Evolutionary conservation across 257 asterid species (phyloP).

Genomic region (Schizonepeta tenuifolia): DNA sequence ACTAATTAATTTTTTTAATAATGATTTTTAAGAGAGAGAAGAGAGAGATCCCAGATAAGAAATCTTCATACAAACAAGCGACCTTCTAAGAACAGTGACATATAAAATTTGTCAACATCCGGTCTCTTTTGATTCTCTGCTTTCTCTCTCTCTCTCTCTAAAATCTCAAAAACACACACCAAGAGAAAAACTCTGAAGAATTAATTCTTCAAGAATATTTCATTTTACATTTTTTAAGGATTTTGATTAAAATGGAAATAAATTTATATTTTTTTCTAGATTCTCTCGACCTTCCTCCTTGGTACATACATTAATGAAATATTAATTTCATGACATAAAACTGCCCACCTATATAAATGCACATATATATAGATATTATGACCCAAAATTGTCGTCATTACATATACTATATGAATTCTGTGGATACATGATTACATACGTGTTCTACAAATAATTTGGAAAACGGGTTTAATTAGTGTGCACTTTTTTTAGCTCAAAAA

Average conservation of each 20-base stretch:
- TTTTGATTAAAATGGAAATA: conserved; percentile 48
- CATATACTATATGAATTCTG: too few species aligned
- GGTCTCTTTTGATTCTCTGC: conserved; percentile 67
- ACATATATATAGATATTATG: background rate
- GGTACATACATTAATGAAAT: conserved; percentile 47
- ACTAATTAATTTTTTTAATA: conserved; percentile 13
- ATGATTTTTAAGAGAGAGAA: conserved; percentile 45
- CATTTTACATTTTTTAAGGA: conserved; percentile 32
- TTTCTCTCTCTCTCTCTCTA: conserved; percentile 26
- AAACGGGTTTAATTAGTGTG: too few species aligned
- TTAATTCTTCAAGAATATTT: background rate
- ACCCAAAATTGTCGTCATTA: too few species aligned
- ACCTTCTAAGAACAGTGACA: conserved; percentile 89
- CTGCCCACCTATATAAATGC: conserved; percentile 32
- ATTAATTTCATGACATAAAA: conserved; percentile 29
- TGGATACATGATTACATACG: too few species aligned
- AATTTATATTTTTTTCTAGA: conserved; percentile 40
- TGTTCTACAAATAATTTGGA: too few species aligned
- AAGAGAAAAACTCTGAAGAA: background rate
- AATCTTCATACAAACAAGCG: conserved; percentile 84
- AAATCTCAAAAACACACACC: background rate
- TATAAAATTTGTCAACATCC: conserved; percentile 90
- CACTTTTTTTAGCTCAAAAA: too few species aligned
- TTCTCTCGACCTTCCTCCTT: conserved; percentile 58
- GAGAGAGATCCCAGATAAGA: conserved; percentile 96